Evolutionary conservation across 2,329 filamentous ascomycete genomes (phyloP).

Genomic region (Beauveria sp.): DNA sequence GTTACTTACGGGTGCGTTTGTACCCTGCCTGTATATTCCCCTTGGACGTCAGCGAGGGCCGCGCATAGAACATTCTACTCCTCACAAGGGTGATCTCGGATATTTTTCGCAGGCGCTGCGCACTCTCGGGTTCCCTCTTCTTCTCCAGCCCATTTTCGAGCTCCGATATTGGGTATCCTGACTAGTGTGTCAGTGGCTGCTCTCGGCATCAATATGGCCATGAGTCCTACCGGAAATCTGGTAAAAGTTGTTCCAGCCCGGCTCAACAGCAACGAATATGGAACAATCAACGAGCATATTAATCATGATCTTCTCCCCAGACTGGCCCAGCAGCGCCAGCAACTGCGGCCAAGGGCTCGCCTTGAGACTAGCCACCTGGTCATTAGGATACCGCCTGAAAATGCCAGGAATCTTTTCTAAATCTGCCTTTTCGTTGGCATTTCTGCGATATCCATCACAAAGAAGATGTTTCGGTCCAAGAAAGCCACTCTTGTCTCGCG

Average conservation of each 20-base stretch:
- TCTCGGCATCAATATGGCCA: not conserved
- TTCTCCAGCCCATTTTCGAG: slow-evolving; percentile 21
- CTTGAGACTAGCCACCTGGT: slow-evolving; percentile 62
- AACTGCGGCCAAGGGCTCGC: slow-evolving; percentile 66
- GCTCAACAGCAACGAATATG: slow-evolving; percentile 59
- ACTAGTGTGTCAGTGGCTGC: not conserved
- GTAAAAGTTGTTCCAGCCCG: slow-evolving; percentile 57
- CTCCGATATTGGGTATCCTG: slow-evolving; percentile 46
- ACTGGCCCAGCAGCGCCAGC: slow-evolving; percentile 63
- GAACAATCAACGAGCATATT: slow-evolving; percentile 70
- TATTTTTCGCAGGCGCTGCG: slow-evolving; percentile 21
- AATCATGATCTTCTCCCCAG: slow-evolving; percentile 70
- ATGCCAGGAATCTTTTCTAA: slow-evolving; percentile 55
- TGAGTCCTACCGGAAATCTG: slow-evolving; percentile 64
- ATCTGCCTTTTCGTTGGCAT: slow-evolving; percentile 23
- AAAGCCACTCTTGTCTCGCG: slow-evolving; percentile 37
- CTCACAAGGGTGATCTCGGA: slow-evolving; percentile 68
- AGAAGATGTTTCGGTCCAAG: slow-evolving; percentile 63
- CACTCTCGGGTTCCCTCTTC: not conserved
- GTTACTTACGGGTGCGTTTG: slow-evolving; percentile 67
- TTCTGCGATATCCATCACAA: slow-evolving; percentile 70
- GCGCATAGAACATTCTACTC: slow-evolving; percentile 79
- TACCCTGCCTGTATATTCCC: slow-evolving; percentile 66
- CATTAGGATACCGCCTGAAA: slow-evolving; percentile 57
- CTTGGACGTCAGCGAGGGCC: slow-evolving; percentile 60